Base-by-base conservation (phyloP, 495 filamentous ascomycete genomes). In the Talaromyces adpressus region DNA sequence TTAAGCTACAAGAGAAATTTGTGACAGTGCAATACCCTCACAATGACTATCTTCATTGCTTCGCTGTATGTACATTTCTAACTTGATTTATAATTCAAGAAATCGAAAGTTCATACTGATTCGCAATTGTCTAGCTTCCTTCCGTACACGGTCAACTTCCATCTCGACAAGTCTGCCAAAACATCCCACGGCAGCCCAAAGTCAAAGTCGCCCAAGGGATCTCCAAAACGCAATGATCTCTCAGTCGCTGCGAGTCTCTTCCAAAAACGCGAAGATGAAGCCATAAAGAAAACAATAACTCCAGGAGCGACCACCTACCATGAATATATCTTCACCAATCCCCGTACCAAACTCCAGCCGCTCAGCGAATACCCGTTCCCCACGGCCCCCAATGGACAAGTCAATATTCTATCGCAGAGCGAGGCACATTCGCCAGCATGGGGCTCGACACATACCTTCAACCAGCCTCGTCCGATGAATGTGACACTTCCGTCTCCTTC, bases 101-200 rank as follows among this genome's bases (percentile, higher is more conserved):
- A 47, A n/a, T 60, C 39, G 39, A 29, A 18, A 64, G 58, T 57
- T 59, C 54, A 61, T 59, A 36, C 61, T 72, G 54, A 66, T 36
- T 27, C 25, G 36, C 54, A 54, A 52, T 62, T 60, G 59, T 62
- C 52, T 54, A 36, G 93, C 51, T 95, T 95, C 71, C 86, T 96
- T 29, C 93, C 93, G 6, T 90, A 95, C 70, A 97, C 93, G 2
- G 80, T 96, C 66, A 86, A 93, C 70, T 97, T 96, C 66, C 72
- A 81, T 60, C 65, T 77, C 36, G 70, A 67, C 57, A 69, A 73
- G 53, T 62, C 67, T 29, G 70, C 68, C 67, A 64, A 60, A 61
- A 73, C 39, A 56, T 62, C 60, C 23, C 59, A 20, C 25, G 8
- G 71, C 57, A 58, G 62, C 63, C 62, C 71, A 62, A 65, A 80